phyloP scores from a whole-genome alignment of 805 yeast species.

The Yarrowia deformans region DNA sequence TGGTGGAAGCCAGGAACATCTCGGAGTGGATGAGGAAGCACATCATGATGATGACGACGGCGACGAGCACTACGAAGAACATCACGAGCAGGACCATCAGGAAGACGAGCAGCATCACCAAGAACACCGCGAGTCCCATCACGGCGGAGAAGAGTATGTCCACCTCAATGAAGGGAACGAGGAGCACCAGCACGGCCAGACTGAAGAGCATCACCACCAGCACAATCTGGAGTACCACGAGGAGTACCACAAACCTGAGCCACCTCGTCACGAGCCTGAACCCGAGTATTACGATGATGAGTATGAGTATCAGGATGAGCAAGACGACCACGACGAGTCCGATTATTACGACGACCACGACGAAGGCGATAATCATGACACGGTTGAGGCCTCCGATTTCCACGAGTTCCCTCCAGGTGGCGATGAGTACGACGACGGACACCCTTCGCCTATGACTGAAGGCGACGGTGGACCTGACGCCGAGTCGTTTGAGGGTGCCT shows the following conservation, averaged over 20 bases:
- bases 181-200: background rate
- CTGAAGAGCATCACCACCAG: constrained; percentile 3
- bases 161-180: background rate
- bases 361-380: background rate
- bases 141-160: constrained; percentile 1
- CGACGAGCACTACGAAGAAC: constrained; percentile 3
- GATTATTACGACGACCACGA: background rate
- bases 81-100: background rate
- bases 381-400: constrained; percentile 2
- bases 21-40: background rate
- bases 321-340: background rate
- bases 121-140: constrained; percentile 3
- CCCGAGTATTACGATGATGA: background rate
- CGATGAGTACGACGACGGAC: constrained; percentile 1
- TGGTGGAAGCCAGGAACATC: background rate
- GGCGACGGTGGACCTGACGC: background rate
- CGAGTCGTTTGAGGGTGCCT: constrained; percentile 5
- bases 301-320: background rate
- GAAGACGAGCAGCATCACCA: background rate
- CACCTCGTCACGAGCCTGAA: background rate
- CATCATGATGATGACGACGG: constrained; percentile 1
- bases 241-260: constrained; percentile 12
- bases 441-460: background rate
- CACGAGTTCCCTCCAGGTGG: constrained; percentile 27
- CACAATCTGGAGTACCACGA: constrained; percentile 24